Evolutionary conservation across 495 filamentous ascomycete genomes (phyloP).

Genomic region (Neurospora sp.): DNA sequence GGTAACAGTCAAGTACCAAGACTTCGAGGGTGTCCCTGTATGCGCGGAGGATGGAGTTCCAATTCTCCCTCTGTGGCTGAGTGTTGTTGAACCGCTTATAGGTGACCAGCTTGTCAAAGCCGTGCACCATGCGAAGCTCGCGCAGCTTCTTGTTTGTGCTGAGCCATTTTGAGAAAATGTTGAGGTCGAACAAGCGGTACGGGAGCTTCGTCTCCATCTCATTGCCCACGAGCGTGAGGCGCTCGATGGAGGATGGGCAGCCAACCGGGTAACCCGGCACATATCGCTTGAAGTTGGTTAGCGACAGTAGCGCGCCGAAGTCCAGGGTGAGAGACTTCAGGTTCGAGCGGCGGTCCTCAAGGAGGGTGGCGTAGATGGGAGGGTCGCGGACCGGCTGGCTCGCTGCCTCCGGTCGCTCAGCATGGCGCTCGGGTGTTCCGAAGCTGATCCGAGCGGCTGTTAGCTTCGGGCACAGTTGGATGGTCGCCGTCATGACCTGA

Average conservation of each 20-base stretch:
- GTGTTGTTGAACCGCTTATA: accelerated
- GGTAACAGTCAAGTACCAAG: too few species aligned
- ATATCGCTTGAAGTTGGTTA: background rate
- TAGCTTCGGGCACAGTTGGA: background rate
- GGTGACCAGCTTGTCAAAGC: background rate
- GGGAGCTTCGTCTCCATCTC: background rate
- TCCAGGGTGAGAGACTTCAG: background rate
- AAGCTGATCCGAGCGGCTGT: background rate
- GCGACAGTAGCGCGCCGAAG: background rate
- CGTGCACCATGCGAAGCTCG: background rate
- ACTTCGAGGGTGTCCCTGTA: too few species aligned
- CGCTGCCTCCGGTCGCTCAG: too few species aligned
- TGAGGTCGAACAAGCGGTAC: background rate
- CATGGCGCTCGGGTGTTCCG: too few species aligned
- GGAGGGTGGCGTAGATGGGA: background rate
- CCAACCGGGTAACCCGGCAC: accelerated
- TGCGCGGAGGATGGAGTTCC: background rate
- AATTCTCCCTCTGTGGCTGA: accelerated
- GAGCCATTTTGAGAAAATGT: background rate
- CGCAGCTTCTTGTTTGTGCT: background rate
- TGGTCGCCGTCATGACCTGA: background rate
- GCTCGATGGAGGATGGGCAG: background rate
- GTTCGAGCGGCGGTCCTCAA: accelerated
- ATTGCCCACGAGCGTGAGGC: background rate
- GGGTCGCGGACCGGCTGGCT: background rate